Conservation (phyloP, 2,329 filamentous ascomycete genomes). For the Claviceps quebecensis region DNA sequence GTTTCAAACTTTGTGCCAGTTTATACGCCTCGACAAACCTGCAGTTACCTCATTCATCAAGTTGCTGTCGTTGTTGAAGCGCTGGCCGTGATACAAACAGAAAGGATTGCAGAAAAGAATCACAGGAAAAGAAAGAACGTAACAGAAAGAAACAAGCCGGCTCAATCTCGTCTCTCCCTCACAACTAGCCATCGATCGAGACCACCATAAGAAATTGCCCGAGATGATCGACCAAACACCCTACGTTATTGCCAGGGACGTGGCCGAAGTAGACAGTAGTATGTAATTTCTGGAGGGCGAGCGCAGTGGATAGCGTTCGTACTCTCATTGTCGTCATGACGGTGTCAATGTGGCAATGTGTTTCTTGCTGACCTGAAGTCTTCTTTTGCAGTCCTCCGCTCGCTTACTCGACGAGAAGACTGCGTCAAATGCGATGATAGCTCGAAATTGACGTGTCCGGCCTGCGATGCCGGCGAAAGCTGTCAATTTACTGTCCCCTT, state of each 20-base stretch:
- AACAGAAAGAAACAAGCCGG: neutral
- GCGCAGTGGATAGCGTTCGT: neutral
- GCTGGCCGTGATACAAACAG: neutral
- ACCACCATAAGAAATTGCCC: neutral
- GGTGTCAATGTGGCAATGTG: no score
- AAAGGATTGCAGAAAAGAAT: neutral
- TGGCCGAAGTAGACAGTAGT: slow-evolving; percentile 19
- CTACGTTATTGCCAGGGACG: slow-evolving; percentile 11
- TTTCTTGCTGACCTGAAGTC: neutral
- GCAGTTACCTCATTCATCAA: neutral
- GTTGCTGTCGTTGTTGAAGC: neutral
- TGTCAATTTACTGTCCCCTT: slow-evolving; percentile 33
- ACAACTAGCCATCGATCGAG: neutral
- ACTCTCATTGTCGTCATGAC: no score
- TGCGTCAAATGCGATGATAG: slow-evolving; percentile 33
- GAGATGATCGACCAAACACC: slow-evolving; percentile 7
- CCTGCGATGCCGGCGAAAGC: slow-evolving; percentile 25
- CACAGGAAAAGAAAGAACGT: neutral
- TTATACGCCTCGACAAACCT: neutral
- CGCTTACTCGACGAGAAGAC: slow-evolving; percentile 25
- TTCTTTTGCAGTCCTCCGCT: slow-evolving; percentile 12
- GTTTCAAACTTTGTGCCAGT: neutral
- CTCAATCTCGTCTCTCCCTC: neutral
- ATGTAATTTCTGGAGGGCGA: slow-evolving; percentile 5
- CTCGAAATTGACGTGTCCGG: slow-evolving; percentile 29